Evolutionary conservation across 345 rosid species (phyloP).

Genomic region (Eucalyptus curtisii): DNA sequence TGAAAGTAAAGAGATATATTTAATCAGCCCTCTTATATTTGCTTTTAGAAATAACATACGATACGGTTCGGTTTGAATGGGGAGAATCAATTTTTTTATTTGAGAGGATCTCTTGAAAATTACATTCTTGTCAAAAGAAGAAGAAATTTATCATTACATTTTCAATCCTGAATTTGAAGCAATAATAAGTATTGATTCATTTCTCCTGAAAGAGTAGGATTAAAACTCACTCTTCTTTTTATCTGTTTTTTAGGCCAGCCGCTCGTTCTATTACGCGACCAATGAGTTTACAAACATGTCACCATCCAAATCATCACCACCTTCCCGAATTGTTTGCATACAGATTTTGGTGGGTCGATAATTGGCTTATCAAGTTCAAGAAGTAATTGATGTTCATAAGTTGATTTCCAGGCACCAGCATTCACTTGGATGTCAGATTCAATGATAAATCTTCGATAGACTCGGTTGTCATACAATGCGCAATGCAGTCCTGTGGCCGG

Average conservation of each 20-base stretch:
- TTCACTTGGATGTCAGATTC: not conserved
- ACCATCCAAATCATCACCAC: not conserved
- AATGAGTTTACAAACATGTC: not conserved
- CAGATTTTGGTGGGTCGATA: not conserved
- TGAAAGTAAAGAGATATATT: not conserved
- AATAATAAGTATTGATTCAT: not conserved
- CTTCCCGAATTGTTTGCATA: not conserved
- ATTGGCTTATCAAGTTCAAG: not conserved
- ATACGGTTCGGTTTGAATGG: fast-evolving
- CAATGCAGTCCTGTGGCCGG: not conserved
- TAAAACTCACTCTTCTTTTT: not conserved
- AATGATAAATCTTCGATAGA: not conserved
- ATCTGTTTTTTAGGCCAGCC: not conserved
- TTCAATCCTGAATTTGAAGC: not conserved
- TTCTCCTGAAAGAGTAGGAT: not conserved
- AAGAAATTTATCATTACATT: not conserved
- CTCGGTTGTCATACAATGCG: not conserved
- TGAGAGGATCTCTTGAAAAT: not conserved
- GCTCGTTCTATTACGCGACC: not conserved
- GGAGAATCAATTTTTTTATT: not conserved
- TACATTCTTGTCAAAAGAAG: not conserved
- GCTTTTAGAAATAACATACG: not conserved
- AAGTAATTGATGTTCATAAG: not conserved
- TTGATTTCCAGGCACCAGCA: not conserved
- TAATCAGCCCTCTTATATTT: too few relatives aligned